phyloP scores from a whole-genome alignment of 768 basidiomycete species.

The Pholiota molesta region DNA sequence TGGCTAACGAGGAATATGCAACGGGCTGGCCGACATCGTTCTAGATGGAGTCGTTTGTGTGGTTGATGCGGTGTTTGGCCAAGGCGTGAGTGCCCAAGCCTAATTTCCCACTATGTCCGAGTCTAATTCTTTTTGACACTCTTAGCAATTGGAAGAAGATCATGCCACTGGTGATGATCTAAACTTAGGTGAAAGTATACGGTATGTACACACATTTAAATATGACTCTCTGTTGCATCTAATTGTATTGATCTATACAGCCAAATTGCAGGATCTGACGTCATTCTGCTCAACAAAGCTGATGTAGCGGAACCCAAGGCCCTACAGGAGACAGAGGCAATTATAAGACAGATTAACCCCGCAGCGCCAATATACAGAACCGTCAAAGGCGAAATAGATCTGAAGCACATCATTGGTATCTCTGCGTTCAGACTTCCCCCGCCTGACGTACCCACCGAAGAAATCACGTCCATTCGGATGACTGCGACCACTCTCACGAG shows the following conservation, averaged over 20 bases:
- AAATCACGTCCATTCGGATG: constrained; percentile 28
- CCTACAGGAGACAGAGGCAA: constrained; percentile 52
- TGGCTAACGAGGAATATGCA: constrained; percentile 88
- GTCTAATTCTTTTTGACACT: constrained; percentile 1
- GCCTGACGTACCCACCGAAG: constrained; percentile 17
- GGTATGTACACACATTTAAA: constrained; percentile 45
- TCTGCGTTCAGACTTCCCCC: constrained; percentile 71
- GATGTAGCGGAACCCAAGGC: constrained; percentile 64
- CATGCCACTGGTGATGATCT: constrained; percentile 49
- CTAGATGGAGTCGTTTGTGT: constrained; percentile 93
- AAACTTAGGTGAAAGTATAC: constrained; percentile 72
- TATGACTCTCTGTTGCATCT: not conserved
- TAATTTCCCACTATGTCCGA: not conserved
- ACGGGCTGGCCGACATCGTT: constrained; percentile 71
- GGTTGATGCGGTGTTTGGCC: constrained; percentile 86
- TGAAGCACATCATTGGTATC: constrained; percentile 77
- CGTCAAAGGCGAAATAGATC: constrained; percentile 69
- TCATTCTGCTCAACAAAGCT: constrained; percentile 89
- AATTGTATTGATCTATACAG: constrained; percentile 40
- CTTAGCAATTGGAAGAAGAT: constrained; percentile 87
- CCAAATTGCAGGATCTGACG: constrained; percentile 92
- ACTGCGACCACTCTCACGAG: constrained; percentile 37
- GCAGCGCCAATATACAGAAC: constrained; percentile 77
- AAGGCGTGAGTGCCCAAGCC: constrained; percentile 31
- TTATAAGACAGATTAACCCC: constrained; percentile 80